These are phyloP conservation scores for Tolypocladium capitatum DNA, from an alignment of 2,329 filamentous ascomycete species.

Conservation along the genomic window DNA sequence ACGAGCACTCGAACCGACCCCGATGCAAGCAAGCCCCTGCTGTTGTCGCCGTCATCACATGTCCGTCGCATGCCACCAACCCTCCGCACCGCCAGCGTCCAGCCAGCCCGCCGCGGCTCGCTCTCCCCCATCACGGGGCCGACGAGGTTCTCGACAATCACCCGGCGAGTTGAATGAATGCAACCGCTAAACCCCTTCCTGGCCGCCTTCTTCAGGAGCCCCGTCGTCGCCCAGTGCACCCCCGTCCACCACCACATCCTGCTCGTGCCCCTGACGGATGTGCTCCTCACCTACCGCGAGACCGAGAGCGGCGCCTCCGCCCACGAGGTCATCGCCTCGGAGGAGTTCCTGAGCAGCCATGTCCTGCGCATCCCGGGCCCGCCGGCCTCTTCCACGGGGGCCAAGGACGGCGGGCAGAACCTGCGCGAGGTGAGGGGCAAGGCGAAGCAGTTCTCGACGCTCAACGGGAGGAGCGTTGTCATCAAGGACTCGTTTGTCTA, in stretches of 20 bases:
- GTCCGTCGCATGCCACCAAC: not conserved
- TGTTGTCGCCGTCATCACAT: not conserved
- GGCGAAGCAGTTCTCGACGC: conserved; percentile 83
- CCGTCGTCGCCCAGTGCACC: conserved; percentile 79
- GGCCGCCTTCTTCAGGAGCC: conserved; percentile 96
- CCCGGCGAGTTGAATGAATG: conserved; percentile 43
- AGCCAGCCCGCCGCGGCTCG: not conserved
- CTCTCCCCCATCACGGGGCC: conserved; percentile 12
- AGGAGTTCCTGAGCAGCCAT: conserved; percentile 95
- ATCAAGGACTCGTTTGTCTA: conserved; percentile 89
- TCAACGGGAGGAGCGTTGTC: conserved; percentile 86
- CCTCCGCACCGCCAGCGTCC: not conserved
- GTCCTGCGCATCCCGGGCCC: conserved; percentile 68
- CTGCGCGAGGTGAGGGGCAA: conserved; percentile 81
- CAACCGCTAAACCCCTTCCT: conserved; percentile 98
- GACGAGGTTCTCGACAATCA: conserved; percentile 14
- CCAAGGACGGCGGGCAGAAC: conserved; percentile 45
- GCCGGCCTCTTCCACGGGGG: conserved; percentile 32
- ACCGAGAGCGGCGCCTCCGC: conserved; percentile 67
- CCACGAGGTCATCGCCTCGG: conserved; percentile 70
- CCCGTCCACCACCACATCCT: conserved; percentile 87
- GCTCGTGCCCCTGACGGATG: conserved; percentile 85
- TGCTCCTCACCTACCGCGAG: conserved; percentile 77
- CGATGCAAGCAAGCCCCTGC: not conserved
- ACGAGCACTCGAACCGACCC: not conserved